Evolutionary conservation across 1,139 yeast genomes (phyloP).

Genomic region (Suhomyces maxii): DNA sequence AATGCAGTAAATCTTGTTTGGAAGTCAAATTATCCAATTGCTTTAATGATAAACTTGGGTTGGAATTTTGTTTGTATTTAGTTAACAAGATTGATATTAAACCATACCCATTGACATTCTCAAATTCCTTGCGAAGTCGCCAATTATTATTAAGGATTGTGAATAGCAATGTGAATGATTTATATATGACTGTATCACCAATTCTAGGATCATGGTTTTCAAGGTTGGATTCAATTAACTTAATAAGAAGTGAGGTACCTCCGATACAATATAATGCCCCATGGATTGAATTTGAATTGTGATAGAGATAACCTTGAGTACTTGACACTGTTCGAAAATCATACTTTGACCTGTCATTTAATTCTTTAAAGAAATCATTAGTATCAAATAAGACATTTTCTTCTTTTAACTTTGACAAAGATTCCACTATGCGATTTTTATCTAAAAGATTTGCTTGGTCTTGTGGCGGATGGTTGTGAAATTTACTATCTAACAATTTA

Average conservation of each 20-base stretch:
- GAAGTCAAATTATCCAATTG: not conserved
- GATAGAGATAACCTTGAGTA: conserved; percentile 15
- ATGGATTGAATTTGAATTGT: conserved; percentile 31
- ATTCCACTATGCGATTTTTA: conserved; percentile 21
- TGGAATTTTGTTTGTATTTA: conserved; percentile 28
- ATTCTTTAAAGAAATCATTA: conserved; percentile 18
- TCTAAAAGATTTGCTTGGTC: conserved; percentile 15
- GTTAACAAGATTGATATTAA: conserved; percentile 33
- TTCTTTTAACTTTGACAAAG: conserved; percentile 24
- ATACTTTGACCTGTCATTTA: conserved; percentile 2
- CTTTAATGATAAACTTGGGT: conserved; percentile 21
- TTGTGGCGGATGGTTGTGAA: not conserved
- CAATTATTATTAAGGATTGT: conserved; percentile 34
- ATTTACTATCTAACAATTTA: not conserved
- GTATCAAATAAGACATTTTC: conserved; percentile 35
- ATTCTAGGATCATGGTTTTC: conserved; percentile 12
- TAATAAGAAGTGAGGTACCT: conserved; percentile 35
- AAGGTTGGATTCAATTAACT: conserved; percentile 30
- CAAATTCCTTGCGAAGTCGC: conserved; percentile 44
- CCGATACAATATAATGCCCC: conserved; percentile 38
- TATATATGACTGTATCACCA: conserved; percentile 25
- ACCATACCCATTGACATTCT: conserved; percentile 44
- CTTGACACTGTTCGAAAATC: not conserved
- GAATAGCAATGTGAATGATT: conserved; percentile 28
- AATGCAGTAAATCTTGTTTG: conserved; percentile 16